These are phyloP conservation scores for Brassica juncea DNA, from an alignment of 345 rosid species.

Conservation along the genomic window DNA sequence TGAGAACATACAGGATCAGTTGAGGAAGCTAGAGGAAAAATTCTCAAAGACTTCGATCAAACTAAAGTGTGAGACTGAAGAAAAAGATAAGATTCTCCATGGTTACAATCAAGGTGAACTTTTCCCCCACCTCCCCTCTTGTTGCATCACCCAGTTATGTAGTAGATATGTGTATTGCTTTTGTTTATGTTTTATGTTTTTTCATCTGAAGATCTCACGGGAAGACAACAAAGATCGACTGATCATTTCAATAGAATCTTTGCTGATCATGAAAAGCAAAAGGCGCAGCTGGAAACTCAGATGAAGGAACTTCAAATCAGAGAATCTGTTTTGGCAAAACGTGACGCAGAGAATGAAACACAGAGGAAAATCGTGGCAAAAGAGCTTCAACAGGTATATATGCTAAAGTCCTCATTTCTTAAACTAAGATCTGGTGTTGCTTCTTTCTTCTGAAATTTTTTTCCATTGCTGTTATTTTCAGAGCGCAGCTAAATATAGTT, in stretches of 20 bases:
- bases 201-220: constrained; percentile 63
- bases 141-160: constrained; percentile 13
- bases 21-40: constrained; percentile 60
- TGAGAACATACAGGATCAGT: constrained; percentile 55
- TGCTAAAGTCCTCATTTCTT: constrained; percentile 22
- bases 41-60: constrained; percentile 56
- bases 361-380: constrained; percentile 62
- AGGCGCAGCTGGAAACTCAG: constrained; percentile 73
- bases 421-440: constrained; percentile 1
- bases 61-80: constrained; percentile 54
- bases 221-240: constrained; percentile 67
- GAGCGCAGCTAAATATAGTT: constrained; percentile 61
- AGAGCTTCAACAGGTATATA: constrained; percentile 75
- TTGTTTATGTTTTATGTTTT: constrained; percentile 15
- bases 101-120: constrained; percentile 73
- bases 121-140: constrained; percentile 14
- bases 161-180: constrained; percentile 12
- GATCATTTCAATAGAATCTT: constrained; percentile 81
- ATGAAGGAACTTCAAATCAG: constrained; percentile 72
- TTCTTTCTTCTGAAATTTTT: constrained; percentile 20
- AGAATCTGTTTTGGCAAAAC: constrained; percentile 64
- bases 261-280: constrained; percentile 83
- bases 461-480: constrained; percentile 37
- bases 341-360: constrained; percentile 85
- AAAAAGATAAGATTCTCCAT: constrained; percentile 79